Conservation (phyloP, 2,329 filamentous ascomycete genomes). For the Colletotrichum tropicale region DNA sequence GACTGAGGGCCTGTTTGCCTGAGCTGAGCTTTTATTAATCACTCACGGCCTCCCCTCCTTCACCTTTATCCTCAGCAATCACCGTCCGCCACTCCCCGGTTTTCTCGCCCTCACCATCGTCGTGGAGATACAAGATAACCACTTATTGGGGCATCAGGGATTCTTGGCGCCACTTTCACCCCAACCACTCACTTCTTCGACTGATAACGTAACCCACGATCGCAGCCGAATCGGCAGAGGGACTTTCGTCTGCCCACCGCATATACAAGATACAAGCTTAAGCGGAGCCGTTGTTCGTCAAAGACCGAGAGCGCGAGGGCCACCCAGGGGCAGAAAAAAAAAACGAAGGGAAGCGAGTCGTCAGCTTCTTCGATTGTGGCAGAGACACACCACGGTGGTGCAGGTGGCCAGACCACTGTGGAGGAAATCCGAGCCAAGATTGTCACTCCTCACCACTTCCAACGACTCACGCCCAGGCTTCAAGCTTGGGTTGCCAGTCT, state of each 20-base stretch:
- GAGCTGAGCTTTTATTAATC: not conserved
- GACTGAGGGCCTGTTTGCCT: not conserved
- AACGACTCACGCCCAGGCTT: not conserved
- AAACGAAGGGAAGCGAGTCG: not conserved
- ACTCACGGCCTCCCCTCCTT: not conserved
- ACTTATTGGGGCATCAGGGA: not conserved
- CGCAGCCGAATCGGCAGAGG: not conserved
- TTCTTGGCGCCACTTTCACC: not conserved
- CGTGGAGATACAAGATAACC: not conserved
- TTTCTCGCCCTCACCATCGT: not conserved
- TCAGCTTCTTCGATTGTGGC: not conserved
- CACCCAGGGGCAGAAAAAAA: not conserved
- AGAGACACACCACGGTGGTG: not conserved
- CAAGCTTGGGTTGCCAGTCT: not conserved
- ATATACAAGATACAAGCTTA: not conserved
- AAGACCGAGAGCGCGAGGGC: not conserved
- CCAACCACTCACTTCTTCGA: not conserved
- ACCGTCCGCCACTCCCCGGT: not conserved
- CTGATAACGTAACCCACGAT: not conserved
- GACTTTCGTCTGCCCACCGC: not conserved
- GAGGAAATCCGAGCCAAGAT: conserved; percentile 5
- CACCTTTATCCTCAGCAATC: not conserved
- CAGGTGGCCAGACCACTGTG: not conserved
- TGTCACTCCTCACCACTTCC: not conserved
- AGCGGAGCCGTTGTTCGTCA: not conserved